Conservation (phyloP, 805 yeast species). For the Ogataea paraovalis region DNA sequence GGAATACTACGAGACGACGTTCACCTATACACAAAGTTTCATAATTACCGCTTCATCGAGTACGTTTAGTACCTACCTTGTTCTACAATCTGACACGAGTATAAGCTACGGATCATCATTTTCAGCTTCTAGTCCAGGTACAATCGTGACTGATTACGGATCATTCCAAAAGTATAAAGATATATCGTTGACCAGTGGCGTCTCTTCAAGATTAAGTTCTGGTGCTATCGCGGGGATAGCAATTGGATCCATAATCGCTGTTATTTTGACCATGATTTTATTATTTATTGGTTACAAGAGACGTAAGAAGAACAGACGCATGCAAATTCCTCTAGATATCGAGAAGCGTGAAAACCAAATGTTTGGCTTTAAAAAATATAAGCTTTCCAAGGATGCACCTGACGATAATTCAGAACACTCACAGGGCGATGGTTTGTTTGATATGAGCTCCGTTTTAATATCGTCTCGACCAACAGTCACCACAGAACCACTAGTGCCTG, state of each 20-base stretch:
- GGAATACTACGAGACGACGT: constrained; percentile 8
- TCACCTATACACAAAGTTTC: constrained; percentile 27
- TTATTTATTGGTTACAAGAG: constrained; percentile 12
- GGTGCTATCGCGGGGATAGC: constrained; percentile 30
- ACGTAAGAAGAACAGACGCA: constrained; percentile 4
- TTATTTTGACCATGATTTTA: constrained; percentile 11
- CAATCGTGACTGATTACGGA: constrained; percentile 28
- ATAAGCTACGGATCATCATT: constrained; percentile 10
- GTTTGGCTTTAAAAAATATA: not conserved
- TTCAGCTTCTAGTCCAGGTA: constrained; percentile 14
- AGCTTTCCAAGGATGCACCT: not conserved
- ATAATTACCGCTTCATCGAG: constrained; percentile 27
- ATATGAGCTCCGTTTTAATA: constrained; percentile 2
- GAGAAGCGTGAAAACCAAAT: not conserved
- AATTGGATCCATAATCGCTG: constrained; percentile 24
- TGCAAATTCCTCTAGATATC: not conserved
- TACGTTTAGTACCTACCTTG: constrained; percentile 23
- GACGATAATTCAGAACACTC: not conserved
- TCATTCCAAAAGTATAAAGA: constrained; percentile 12
- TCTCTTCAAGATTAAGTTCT: constrained; percentile 4
- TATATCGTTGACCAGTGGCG: not conserved
- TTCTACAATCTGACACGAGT: constrained; percentile 18
- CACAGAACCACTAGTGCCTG: constrained; percentile 1
- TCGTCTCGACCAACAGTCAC: not conserved
- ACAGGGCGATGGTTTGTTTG: not conserved